Percentiles rank a stretch among this genome's conserved stretches.
phyloP scores from a whole-genome alignment of 345 rosid genomes.

The Fremontodendron californicum region DNA sequence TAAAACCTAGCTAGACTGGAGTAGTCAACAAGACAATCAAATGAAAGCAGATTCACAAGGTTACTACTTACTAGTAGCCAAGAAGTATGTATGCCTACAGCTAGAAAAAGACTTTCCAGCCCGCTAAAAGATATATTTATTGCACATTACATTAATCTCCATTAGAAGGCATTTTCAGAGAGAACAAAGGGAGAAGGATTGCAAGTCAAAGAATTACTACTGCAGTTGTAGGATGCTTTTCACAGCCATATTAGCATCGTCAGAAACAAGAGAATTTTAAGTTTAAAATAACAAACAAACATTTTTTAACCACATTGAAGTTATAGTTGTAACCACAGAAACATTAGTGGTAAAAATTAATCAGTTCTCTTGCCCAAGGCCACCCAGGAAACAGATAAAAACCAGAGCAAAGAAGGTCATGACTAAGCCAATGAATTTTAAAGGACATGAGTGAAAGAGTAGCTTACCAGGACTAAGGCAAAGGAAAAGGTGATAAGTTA shows the following conservation, averaged over 20 bases:
- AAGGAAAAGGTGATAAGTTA: slow-evolving; percentile 86
- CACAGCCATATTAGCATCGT: neutral
- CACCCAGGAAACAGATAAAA: neutral
- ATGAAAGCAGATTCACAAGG: neutral
- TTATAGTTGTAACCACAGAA: neutral
- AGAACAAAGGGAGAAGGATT: neutral
- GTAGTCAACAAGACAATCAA: neutral
- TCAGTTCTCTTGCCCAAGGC: neutral
- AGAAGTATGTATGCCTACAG: neutral
- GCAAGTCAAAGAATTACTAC: neutral
- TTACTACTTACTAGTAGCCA: neutral
- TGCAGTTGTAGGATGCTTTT: neutral
- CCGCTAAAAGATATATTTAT: neutral
- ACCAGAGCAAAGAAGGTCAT: neutral
- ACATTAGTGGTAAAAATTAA: neutral
- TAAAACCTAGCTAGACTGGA: neutral
- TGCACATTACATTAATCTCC: neutral
- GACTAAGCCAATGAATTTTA: neutral
- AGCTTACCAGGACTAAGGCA: slow-evolving; percentile 85
- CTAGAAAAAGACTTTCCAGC: neutral
- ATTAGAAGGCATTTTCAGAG: neutral
- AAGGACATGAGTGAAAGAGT: neutral
- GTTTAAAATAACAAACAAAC: neutral
- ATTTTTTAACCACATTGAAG: neutral
- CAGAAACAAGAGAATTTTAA: neutral